Conservation (phyloP, 192 early-diverging fungal species). For the Geranomyces variabilis region DNA sequence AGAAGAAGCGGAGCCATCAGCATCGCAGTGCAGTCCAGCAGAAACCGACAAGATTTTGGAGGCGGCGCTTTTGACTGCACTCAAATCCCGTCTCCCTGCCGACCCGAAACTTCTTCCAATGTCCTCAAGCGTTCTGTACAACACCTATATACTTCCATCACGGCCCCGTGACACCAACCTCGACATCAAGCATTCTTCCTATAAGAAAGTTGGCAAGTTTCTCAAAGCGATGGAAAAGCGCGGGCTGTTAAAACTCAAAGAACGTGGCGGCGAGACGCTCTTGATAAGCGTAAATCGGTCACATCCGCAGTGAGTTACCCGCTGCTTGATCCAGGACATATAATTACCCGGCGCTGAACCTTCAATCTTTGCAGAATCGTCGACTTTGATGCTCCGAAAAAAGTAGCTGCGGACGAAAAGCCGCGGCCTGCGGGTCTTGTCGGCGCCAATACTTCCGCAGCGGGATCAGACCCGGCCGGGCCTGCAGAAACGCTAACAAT, state of each 20-base stretch:
- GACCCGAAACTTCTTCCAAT: conserved; percentile 72
- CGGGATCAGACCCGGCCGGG: neutral
- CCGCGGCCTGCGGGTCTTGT: neutral
- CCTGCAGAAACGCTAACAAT: conserved; percentile 10
- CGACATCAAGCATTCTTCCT: conserved; percentile 82
- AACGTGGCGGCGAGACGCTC: conserved; percentile 66
- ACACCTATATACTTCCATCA: conserved; percentile 73
- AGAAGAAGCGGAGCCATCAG: neutral
- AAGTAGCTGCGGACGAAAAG: conserved; percentile 36
- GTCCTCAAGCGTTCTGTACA: conserved; percentile 73
- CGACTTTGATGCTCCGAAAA: conserved; percentile 14
- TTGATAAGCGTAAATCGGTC: conserved; percentile 63
- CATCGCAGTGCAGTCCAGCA: conserved; percentile 8
- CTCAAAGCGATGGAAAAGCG: conserved; percentile 86
- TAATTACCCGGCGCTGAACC: neutral
- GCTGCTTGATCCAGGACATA: neutral
- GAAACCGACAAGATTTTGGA: conserved; percentile 82
- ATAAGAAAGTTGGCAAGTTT: conserved; percentile 88
- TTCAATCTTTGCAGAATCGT: neutral
- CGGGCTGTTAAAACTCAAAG: conserved; percentile 82
- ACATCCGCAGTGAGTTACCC: conserved; percentile 57
- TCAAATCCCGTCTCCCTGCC: conserved; percentile 68
- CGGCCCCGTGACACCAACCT: conserved; percentile 61
- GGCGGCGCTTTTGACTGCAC: conserved; percentile 67
- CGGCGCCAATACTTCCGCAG: neutral